Evolutionary conservation across 768 basidiomycete species (phyloP).

Genomic region (Mycena floridula): DNA sequence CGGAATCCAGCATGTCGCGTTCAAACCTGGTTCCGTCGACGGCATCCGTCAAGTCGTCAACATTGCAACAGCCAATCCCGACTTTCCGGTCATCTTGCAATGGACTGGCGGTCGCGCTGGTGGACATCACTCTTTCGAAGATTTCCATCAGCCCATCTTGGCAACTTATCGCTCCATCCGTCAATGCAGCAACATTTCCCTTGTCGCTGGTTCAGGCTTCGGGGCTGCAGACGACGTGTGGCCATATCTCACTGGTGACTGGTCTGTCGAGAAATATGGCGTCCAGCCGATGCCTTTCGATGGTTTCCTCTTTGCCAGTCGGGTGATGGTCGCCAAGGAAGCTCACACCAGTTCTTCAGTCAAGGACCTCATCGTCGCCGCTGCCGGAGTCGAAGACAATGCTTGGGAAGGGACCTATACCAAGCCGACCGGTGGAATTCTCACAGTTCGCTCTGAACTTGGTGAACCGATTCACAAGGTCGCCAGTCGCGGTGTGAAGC

Average conservation of each 20-base stretch:
- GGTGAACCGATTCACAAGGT: constrained; percentile 99
- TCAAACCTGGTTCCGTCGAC: constrained; percentile 98
- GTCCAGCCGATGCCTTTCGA: constrained; percentile 98
- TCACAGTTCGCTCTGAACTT: constrained; percentile 95
- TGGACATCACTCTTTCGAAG: constrained; percentile 97
- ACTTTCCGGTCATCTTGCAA: constrained; percentile 96
- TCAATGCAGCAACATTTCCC: constrained; percentile 79
- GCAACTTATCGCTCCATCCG: constrained; percentile 88
- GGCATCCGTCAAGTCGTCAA: constrained; percentile 96
- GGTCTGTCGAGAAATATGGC: constrained; percentile 78
- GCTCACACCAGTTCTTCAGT: constrained; percentile 92
- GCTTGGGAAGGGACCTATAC: constrained; percentile 94
- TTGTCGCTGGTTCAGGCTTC: constrained; percentile 94
- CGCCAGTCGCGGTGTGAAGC: constrained; percentile 91
- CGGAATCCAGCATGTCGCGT: constrained; percentile 93
- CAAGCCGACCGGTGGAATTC: constrained; percentile 91
- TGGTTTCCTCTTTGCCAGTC: constrained; percentile 91
- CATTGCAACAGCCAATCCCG: constrained; percentile 89
- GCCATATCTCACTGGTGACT: constrained; percentile 96
- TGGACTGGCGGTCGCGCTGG: constrained; percentile 99
- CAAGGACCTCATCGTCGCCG: constrained; percentile 94
- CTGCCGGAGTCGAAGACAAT: constrained; percentile 83
- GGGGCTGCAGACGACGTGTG: constrained; percentile 92
- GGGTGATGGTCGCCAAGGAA: constrained; percentile 99
- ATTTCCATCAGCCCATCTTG: constrained; percentile 95